Evolutionary conservation across 2,329 filamentous ascomycete genomes (phyloP), one percentile per base, ranked within the genome.

Genomic region (Blastomyces silverae): DNA sequence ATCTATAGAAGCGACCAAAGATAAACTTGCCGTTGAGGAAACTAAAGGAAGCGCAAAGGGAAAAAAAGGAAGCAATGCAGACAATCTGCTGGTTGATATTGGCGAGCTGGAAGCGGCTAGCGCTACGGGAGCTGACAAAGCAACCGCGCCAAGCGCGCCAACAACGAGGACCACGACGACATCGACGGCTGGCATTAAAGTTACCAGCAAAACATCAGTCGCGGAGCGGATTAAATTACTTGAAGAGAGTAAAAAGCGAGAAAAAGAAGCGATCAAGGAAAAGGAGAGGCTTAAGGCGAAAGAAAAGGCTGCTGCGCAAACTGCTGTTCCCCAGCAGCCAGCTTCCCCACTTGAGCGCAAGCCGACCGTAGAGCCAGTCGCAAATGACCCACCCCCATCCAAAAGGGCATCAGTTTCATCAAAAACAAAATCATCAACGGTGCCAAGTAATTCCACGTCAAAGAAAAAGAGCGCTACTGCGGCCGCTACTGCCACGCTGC

Each of bases 201-300:
- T 75, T 65, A 65, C 75, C 28, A 73, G 70, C 59, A 80, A 79
- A 69, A 75, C 78, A 17, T 81, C 78, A 60, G 77, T 85, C 53
- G 79, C 81, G 20, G 84, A 86, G 68, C 81, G 81, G 69, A 81
- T 85, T 74, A 84, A 78, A 67, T 73, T 72, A 31, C 73, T 82
- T 48, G 80, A 81, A 65, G 72, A 76, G 64, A 71, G 66, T 55
- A 76, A 74, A 64, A 79, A 77, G 67, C 73, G 76, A 61, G 76
- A 77, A 64, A 70, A 71, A 46, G 79, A 78, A 70, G 73, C 74
- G 37, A 70, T 72, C 48, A 74, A 73, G 66, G 74, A 74, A 69
- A 71, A 71, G 64, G 68, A 76, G 64, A 76, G 79, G 65, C 73
- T 74, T 65, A 76, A 76, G 68, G 74, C 71, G 66, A 75, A 76